Conservation (phyloP, 805 yeast genomes). For the Yamadazyma tumulicola region DNA sequence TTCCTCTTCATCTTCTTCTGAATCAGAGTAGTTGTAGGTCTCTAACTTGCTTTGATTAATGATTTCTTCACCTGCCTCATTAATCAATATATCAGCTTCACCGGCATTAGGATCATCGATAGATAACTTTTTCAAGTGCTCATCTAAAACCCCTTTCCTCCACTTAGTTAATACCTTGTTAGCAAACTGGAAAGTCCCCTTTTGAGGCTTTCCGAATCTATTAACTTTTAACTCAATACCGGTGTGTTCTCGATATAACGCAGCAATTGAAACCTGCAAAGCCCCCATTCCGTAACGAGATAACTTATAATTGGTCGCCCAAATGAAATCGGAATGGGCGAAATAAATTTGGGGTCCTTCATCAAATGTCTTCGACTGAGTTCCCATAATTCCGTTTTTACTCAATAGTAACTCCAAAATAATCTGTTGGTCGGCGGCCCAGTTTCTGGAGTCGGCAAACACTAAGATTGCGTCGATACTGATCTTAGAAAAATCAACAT, state of each 20-base stretch:
- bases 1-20: conserved; percentile 24
- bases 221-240: conserved; percentile 77
- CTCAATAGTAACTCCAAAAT: conserved; percentile 76
- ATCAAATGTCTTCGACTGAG: conserved; percentile 62
- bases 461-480: conserved; percentile 79
- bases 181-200: conserved; percentile 82
- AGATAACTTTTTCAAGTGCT: conserved; percentile 57
- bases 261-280: conserved; percentile 81
- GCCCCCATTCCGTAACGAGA: conserved; percentile 96
- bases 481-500: conserved; percentile 63
- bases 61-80: conserved; percentile 43
- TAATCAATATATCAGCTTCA: conserved; percentile 40
- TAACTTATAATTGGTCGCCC: conserved; percentile 85
- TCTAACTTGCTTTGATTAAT: conserved; percentile 42
- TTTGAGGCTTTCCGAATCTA: conserved; percentile 86
- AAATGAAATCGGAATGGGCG: conserved; percentile 88
- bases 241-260: conserved; percentile 78
- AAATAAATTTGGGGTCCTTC: conserved; percentile 83
- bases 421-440: conserved; percentile 93
- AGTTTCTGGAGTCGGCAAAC: conserved; percentile 87
- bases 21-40: conserved; percentile 26
- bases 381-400: conserved; percentile 80
- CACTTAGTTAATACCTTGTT: conserved; percentile 71
- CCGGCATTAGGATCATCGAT: conserved; percentile 41
- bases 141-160: conserved; percentile 76